Conservation (phyloP, 2,329 filamentous ascomycete genomes). For the Hymenoscyphus repandus region DNA sequence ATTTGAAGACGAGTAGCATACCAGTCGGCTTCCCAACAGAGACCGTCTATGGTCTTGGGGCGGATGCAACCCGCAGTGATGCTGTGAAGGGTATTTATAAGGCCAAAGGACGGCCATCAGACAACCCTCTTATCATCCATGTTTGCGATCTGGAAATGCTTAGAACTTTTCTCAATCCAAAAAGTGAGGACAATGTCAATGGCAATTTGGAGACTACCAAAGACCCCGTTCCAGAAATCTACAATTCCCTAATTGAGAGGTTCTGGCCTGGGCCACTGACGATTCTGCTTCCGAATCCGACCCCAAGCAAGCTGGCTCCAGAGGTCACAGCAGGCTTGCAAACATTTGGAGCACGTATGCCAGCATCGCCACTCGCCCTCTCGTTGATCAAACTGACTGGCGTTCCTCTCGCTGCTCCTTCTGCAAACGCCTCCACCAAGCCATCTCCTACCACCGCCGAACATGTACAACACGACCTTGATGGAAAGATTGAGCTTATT, state of each 20-base stretch:
- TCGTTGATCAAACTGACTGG: conserved; percentile 77
- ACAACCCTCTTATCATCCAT: conserved; percentile 95
- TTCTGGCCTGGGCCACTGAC: conserved; percentile 97
- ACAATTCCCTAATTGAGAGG: conserved; percentile 66
- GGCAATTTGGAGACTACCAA: conserved; percentile 26
- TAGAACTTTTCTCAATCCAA: conserved; percentile 18
- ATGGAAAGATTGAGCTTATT: conserved; percentile 78
- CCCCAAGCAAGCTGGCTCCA: conserved; percentile 67
- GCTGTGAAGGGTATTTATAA: conserved; percentile 89
- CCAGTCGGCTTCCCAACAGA: conserved; percentile 97
- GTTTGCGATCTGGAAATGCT: conserved; percentile 61
- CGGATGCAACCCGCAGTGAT: conserved; percentile 79
- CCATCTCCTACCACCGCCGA: conserved; percentile 87
- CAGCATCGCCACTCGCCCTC: conserved; percentile 75
- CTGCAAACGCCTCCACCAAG: conserved; percentile 89
- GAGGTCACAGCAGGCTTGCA: conserved; percentile 82
- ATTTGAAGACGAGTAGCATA: conserved; percentile 26
- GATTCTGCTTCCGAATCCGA: conserved; percentile 75
- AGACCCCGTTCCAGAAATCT: conserved; percentile 38
- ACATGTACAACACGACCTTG: conserved; percentile 81
- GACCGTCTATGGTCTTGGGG: conserved; percentile 95
- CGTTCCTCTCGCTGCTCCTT: conserved; percentile 81
- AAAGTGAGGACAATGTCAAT: conserved; percentile 4
- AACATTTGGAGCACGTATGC: conserved; percentile 90
- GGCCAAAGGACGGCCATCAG: conserved; percentile 83